phyloP scores from a whole-genome alignment of 2,329 filamentous ascomycete species.

The Colletotrichum falcatum region DNA sequence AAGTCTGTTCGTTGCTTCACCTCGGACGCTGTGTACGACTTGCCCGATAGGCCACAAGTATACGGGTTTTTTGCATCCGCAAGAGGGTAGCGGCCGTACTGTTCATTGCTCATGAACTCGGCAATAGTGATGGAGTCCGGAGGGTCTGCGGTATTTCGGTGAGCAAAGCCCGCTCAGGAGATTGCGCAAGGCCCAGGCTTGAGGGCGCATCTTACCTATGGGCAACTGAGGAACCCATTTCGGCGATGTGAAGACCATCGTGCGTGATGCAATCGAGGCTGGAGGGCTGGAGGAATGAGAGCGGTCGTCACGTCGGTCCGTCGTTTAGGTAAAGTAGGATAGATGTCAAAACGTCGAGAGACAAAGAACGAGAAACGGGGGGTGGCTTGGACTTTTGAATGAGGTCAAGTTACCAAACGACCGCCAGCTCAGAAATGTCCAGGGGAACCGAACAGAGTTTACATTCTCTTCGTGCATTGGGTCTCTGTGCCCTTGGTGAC shows the following conservation, averaged over 20 bases:
- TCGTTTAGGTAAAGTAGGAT: not conserved
- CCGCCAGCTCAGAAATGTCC: conserved; percentile 21
- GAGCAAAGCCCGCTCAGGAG: conserved; percentile 18
- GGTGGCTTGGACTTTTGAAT: conserved; percentile 29
- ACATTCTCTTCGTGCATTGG: conserved; percentile 31
- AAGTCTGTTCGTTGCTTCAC: conserved; percentile 74
- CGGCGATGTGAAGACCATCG: conserved; percentile 70
- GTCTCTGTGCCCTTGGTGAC: conserved; percentile 26
- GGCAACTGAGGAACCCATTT: conserved; percentile 71
- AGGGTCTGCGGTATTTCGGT: conserved; percentile 56
- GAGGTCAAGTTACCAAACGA: conserved; percentile 16
- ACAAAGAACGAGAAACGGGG: not conserved
- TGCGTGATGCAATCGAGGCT: not conserved
- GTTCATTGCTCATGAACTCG: conserved; percentile 82
- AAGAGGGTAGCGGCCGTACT: conserved; percentile 74
- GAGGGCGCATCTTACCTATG: conserved; percentile 55
- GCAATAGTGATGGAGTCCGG: conserved; percentile 81
- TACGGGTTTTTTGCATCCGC: conserved; percentile 76
- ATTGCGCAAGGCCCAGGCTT: not conserved
- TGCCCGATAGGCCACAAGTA: conserved; percentile 80
- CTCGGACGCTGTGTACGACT: conserved; percentile 72
- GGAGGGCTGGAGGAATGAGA: not conserved
- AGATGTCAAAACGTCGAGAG: not conserved
- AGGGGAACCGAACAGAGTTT: conserved; percentile 28
- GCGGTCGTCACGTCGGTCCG: not conserved